These are phyloP conservation scores for Tanacetum coccineum DNA, from an alignment of 129 eudicot species.

Conservation along the genomic window DNA sequence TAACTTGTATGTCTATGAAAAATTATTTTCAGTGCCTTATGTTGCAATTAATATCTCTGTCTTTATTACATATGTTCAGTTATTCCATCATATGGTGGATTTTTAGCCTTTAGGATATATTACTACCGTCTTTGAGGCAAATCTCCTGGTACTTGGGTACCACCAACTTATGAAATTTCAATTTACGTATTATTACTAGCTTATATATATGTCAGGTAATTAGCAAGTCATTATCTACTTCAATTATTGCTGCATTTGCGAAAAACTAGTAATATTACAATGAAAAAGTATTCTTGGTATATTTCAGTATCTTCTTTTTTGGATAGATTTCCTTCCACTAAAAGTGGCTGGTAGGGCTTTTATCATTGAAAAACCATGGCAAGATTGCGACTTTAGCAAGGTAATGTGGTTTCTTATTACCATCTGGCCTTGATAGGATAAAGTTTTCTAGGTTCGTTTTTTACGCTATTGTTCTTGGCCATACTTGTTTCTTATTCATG, in stretches of 20 bases:
- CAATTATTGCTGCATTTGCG: conserved; percentile 9
- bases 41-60: no score
- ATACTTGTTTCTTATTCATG: conserved; percentile 11
- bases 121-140: conserved; percentile 5
- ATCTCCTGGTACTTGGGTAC: conserved; percentile 10
- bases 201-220: neutral
- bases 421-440: neutral
- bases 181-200: neutral
- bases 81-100: neutral
- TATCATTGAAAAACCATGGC: conserved; percentile 14
- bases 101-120: neutral
- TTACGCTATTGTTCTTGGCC: neutral
- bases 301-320: conserved; percentile 1
- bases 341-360: conserved; percentile 23
- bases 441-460: neutral
- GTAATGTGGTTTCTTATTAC: conserved; percentile 15
- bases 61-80: neutral
- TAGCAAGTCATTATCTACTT: conserved; percentile 19
- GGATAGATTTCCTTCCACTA: conserved; percentile 21
- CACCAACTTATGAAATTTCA: conserved; percentile 7
- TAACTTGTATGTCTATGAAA: neutral
- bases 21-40: neutral
- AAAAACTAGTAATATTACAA: conserved; percentile 16
- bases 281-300: conserved; percentile 14
- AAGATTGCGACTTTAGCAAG: conserved; percentile 25